Base-by-base conservation (phyloP, 1,284 basidiomycete species). In the Thelephora terrestris region DNA sequence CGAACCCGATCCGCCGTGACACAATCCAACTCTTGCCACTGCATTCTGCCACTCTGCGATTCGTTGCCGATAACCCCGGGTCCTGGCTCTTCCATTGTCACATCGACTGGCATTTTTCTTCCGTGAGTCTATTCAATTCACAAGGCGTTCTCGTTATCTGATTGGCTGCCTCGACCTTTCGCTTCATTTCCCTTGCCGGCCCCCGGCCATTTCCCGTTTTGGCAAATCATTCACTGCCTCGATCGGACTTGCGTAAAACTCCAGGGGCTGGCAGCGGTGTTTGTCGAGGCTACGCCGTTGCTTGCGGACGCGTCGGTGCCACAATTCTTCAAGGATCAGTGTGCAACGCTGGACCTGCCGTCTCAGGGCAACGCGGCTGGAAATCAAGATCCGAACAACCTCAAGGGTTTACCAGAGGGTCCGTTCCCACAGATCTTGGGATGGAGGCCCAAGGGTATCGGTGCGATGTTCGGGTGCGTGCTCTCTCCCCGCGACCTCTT, bases 1-100 rank as follows among this genome's bases (percentile, higher is more conserved):
- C 68, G 1, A 96, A 96, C 69, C 93, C 93, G 1, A 78, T 92
- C 57, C 80, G 91, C 16, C 76, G 92, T 47, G 91, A 96, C 65
- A 87, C 84, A 0, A 65, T 89, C 2, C 72, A 78, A 52, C 74
- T 91, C 40, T 80, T 81, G 3, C 69, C 73, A 1, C 70, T 71
- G 46, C 66, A 73, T 16, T 78, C 78, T 1, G 82, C 73, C 16
- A 86, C 81, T 0, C 64, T 91, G 42, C 78, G 86, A 12, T 59
- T 89, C 51, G 64, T 79, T 46, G 84, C 85, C 0, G 82, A 91
- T 59, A 92, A 92, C 63, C 90, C 90, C 1, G 90, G 90, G 6
- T 78, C 75, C 2, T 92, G 90, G 89, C 66, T 91, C 55, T 77
- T 91, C 61, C 87, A 81, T 64, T 89, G 88, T 81, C 84, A 87